Conservation (phyloP, 1,284 basidiomycete genomes). For the Naganishia sp. region DNA sequence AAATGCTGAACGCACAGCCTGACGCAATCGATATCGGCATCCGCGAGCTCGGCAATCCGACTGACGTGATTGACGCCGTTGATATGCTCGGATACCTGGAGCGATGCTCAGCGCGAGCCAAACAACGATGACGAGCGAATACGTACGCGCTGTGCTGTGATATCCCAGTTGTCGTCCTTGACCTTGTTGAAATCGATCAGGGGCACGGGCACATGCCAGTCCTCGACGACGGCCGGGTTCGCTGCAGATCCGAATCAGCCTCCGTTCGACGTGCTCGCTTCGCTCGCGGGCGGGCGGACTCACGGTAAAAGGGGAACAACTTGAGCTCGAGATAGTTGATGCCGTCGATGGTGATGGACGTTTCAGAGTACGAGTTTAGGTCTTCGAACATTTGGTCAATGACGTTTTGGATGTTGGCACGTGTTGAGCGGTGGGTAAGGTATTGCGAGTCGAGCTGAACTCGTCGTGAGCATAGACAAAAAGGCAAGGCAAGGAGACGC, state of each 20-base stretch:
- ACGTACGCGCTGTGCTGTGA: constrained; percentile 81
- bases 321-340: constrained; percentile 93
- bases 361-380: constrained; percentile 93
- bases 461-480: background rate
- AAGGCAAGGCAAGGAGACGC: constrained; percentile 41
- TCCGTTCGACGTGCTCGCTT: no score
- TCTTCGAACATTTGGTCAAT: constrained; percentile 97
- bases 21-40: constrained; percentile 81
- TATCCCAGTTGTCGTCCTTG: constrained; percentile 90
- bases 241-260: constrained; percentile 48
- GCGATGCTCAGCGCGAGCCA: background rate
- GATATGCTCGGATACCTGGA: constrained; percentile 73
- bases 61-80: constrained; percentile 90
- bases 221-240: constrained; percentile 82
- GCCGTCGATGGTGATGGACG: constrained; percentile 80
- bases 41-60: constrained; percentile 85
- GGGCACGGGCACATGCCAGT: constrained; percentile 94
- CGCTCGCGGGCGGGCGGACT: constrained; percentile 35
- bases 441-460: constrained; percentile 82
- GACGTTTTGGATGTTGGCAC: constrained; percentile 75
- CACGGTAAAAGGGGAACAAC: constrained; percentile 87
- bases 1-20: constrained; percentile 89
- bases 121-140: background rate
- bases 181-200: constrained; percentile 79
- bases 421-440: constrained; percentile 72